These are phyloP conservation scores for Naganishia kalamii DNA, from an alignment of 768 basidiomycete species.

Conservation along the genomic window DNA sequence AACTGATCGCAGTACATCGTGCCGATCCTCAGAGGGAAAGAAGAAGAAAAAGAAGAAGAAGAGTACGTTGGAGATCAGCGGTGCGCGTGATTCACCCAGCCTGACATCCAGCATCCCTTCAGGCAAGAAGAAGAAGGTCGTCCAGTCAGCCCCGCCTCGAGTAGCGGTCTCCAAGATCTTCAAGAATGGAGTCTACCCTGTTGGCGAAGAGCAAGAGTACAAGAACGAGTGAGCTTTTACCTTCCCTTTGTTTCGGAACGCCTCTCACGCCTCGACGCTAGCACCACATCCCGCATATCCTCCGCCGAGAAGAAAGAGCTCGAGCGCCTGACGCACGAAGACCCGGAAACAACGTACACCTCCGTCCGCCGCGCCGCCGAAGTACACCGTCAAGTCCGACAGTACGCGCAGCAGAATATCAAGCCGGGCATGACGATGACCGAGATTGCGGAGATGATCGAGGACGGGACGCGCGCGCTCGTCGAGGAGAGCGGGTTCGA, in stretches of 20 bases:
- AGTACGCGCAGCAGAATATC: slow-evolving; percentile 72
- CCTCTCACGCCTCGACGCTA: slow-evolving; percentile 42
- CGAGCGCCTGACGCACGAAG: slow-evolving; percentile 70
- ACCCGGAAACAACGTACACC: slow-evolving; percentile 78
- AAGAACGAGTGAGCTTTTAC: slow-evolving; percentile 70
- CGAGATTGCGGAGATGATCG: slow-evolving; percentile 87
- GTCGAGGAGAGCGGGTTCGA: slow-evolving; percentile 68
- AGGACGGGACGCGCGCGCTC: slow-evolving; percentile 80
- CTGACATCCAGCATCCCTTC: neutral
- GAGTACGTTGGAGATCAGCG: slow-evolving; percentile 47
- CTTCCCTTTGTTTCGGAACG: neutral
- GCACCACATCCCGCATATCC: slow-evolving; percentile 79
- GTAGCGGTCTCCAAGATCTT: slow-evolving; percentile 83
- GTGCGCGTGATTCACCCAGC: neutral
- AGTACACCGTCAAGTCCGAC: slow-evolving; percentile 86
- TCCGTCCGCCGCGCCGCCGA: slow-evolving; percentile 88
- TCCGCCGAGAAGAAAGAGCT: slow-evolving; percentile 81
- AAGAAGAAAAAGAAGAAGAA: slow-evolving; percentile 94
- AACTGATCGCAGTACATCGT: neutral
- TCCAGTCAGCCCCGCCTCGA: slow-evolving; percentile 84
- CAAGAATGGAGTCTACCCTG: slow-evolving; percentile 76
- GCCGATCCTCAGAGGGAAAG: slow-evolving; percentile 49
- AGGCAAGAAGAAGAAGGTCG: slow-evolving; percentile 58
- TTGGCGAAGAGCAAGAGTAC: slow-evolving; percentile 86
- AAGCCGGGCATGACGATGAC: slow-evolving; percentile 90